A percentile compares a stretch with the other conserved stretches of the same genome.
These are phyloP conservation scores for Parastagonospora avenae DNA, from an alignment of 2,329 filamentous ascomycete species.

Conservation along the genomic window DNA sequence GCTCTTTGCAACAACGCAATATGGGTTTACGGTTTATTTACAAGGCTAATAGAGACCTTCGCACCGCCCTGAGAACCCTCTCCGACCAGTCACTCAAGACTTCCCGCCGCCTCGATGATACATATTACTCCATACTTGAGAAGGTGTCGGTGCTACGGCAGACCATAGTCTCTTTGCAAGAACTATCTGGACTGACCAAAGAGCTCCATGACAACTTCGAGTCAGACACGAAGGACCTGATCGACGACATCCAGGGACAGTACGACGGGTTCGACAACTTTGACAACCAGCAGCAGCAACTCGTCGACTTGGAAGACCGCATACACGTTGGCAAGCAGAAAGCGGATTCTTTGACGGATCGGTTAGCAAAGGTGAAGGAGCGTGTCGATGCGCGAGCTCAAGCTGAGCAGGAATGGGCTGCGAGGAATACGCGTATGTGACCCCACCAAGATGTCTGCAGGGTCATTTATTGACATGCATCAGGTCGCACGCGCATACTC, in stretches of 20 bases:
- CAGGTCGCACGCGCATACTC: slow-evolving; percentile 63
- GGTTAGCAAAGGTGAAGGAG: slow-evolving; percentile 67
- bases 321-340: slow-evolving; percentile 65
- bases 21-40: slow-evolving; percentile 5
- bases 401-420: slow-evolving; percentile 70
- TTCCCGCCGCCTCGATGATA: slow-evolving; percentile 71
- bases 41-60: slow-evolving; percentile 43
- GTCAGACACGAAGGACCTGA: slow-evolving; percentile 63
- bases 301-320: slow-evolving; percentile 65
- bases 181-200: slow-evolving; percentile 67
- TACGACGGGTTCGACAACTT: slow-evolving; percentile 67
- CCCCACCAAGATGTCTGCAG: neutral
- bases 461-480: neutral
- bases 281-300: slow-evolving; percentile 66
- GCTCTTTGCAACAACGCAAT: neutral
- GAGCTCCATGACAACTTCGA: slow-evolving; percentile 65
- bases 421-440: slow-evolving; percentile 57
- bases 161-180: slow-evolving; percentile 68
- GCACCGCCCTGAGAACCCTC: slow-evolving; percentile 52
- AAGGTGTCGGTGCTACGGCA: slow-evolving; percentile 68
- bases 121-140: slow-evolving; percentile 75
- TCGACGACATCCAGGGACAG: slow-evolving; percentile 64
- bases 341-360: slow-evolving; percentile 63
- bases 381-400: slow-evolving; percentile 71
- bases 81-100: slow-evolving; percentile 65